Evolutionary conservation across 1,284 basidiomycete species (phyloP).

Genomic region (Cryptococcus sp.): DNA sequence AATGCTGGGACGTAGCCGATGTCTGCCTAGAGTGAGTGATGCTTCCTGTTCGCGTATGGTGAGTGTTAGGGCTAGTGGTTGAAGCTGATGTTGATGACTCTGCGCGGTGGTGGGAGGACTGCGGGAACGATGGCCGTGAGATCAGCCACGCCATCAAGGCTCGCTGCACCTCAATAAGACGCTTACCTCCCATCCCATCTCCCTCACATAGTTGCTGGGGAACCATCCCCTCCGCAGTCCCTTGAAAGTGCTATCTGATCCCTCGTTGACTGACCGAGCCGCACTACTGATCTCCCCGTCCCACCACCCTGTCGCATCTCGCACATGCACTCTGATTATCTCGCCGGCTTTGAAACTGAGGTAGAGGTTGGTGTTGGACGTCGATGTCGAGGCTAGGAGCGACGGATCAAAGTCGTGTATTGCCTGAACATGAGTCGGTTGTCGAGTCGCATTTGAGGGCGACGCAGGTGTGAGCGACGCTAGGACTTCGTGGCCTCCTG

Average conservation of each 20-base stretch:
- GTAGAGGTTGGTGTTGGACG: slow-evolving; percentile 66
- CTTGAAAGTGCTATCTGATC: slow-evolving; percentile 18
- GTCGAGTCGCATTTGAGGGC: background rate
- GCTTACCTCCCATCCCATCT: slow-evolving; percentile 26
- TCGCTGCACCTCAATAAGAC: too few relatives aligned
- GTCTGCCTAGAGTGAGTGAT: slow-evolving; percentile 16
- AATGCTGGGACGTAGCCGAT: slow-evolving; percentile 22
- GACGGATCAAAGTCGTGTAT: slow-evolving; percentile 83
- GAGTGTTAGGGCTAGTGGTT: slow-evolving; percentile 17
- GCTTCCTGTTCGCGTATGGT: slow-evolving; percentile 1
- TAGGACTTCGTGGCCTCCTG: slow-evolving; percentile 3
- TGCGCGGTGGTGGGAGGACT: slow-evolving; percentile 17
- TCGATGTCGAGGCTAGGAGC: slow-evolving; percentile 37
- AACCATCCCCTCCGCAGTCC: slow-evolving; percentile 83
- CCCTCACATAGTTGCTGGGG: slow-evolving; percentile 67
- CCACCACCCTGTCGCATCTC: slow-evolving; percentile 95
- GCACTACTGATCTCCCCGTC: slow-evolving; percentile 83
- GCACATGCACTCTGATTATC: slow-evolving; percentile 83
- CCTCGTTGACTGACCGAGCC: slow-evolving; percentile 6
- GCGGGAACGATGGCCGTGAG: background rate
- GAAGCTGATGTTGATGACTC: slow-evolving; percentile 15
- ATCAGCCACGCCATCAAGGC: slow-evolving; percentile 27
- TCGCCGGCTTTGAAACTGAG: slow-evolving; percentile 87
- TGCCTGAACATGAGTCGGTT: slow-evolving; percentile 63
- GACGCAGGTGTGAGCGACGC: slow-evolving; percentile 4